Evolutionary conservation across 2,329 filamentous ascomycete genomes (phyloP).

Genomic region (Microsporum canis): DNA sequence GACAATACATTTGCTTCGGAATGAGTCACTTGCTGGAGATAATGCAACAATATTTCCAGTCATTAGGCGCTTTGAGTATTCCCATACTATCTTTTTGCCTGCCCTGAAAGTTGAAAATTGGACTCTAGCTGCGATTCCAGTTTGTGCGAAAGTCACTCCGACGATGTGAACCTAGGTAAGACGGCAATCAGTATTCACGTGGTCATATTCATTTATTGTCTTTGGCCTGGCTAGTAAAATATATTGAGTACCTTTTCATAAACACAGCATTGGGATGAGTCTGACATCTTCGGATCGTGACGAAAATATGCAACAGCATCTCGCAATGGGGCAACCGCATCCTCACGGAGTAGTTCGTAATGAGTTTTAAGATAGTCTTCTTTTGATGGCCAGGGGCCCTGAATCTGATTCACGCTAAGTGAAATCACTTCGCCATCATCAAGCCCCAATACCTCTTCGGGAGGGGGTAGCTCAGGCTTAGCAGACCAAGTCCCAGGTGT

Average conservation of each 20-base stretch:
- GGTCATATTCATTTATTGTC: neutral
- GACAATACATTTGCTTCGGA: conserved; percentile 54
- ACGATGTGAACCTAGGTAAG: conserved; percentile 50
- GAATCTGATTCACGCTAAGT: conserved; percentile 44
- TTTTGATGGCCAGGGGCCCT: conserved; percentile 48
- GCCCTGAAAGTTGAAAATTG: conserved; percentile 58
- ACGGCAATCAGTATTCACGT: neutral
- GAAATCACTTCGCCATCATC: conserved; percentile 20
- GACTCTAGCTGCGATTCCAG: conserved; percentile 55
- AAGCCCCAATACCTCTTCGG: conserved; percentile 28
- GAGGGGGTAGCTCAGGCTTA: conserved; percentile 32
- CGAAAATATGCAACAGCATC: conserved; percentile 51
- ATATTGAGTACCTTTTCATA: conserved; percentile 52
- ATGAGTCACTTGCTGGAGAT: conserved; percentile 46
- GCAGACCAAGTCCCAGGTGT: conserved; percentile 23
- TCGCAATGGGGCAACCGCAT: conserved; percentile 58
- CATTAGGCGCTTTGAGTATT: conserved; percentile 48
- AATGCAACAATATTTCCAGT: conserved; percentile 46
- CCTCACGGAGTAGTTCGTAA: conserved; percentile 65
- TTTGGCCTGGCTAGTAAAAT: too few species aligned
- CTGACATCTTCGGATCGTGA: conserved; percentile 43
- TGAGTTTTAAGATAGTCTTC: conserved; percentile 60
- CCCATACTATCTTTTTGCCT: conserved; percentile 57
- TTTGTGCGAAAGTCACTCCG: conserved; percentile 51
- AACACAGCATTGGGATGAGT: conserved; percentile 48